Evolutionary conservation across 176 grass and related monocot genomes (phyloP).

Genomic region (Oryza australiensis): DNA sequence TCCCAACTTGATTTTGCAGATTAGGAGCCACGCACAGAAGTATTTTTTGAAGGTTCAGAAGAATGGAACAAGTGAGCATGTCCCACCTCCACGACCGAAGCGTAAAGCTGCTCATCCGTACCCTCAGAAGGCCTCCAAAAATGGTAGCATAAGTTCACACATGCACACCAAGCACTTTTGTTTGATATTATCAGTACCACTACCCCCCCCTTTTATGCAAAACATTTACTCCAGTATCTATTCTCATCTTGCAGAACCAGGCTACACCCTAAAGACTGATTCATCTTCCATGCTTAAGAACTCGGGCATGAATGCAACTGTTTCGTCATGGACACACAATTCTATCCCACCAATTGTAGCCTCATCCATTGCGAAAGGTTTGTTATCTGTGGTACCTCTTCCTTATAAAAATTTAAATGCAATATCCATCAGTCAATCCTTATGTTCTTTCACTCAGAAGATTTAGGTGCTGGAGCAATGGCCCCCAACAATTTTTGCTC

Average conservation of each 20-base stretch:
- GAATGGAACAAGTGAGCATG: conserved; percentile 89
- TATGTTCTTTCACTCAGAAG: conserved; percentile 52
- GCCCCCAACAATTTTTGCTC: conserved; percentile 71
- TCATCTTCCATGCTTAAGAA: conserved; percentile 56
- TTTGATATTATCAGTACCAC: conserved; percentile 26
- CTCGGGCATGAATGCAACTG: conserved; percentile 39
- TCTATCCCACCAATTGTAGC: conserved; percentile 51
- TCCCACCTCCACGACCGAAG: conserved; percentile 94
- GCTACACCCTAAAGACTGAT: conserved; percentile 49
- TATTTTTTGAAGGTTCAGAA: conserved; percentile 99
- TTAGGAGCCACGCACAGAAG: conserved; percentile 97
- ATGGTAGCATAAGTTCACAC: conserved; percentile 48
- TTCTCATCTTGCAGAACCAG: conserved; percentile 58
- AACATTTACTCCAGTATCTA: conserved; percentile 31
- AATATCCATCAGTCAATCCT: conserved; percentile 33
- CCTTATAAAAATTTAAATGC: conserved; percentile 7
- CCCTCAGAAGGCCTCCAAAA: conserved; percentile 97
- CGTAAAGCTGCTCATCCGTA: conserved; percentile 98
- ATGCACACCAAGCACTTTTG: background rate
- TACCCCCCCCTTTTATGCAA: conserved; percentile 31
- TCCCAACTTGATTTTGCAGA: conserved; percentile 49
- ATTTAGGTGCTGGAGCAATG: conserved; percentile 46
- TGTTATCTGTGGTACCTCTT: conserved; percentile 20
- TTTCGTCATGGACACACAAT: conserved; percentile 72
- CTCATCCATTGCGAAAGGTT: conserved; percentile 66